These are phyloP conservation scores for Chamaenerion angustifolium DNA, from an alignment of 345 rosid species.

Conservation along the genomic window DNA sequence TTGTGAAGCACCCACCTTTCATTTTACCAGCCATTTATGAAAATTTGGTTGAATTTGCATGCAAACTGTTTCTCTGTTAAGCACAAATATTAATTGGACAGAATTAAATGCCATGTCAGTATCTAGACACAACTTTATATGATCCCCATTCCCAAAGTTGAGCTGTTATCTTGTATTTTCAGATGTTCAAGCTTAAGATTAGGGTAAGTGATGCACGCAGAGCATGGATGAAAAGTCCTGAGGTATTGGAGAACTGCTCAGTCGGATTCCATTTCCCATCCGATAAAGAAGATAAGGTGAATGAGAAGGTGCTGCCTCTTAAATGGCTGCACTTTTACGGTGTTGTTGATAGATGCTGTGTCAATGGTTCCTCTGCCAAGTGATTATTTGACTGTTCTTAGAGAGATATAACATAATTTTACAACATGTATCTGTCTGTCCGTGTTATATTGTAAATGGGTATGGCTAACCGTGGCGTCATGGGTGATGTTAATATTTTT, in stretches of 20 bases:
- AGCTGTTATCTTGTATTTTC: conserved; percentile 5
- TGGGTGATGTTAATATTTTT: no score
- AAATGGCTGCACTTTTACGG: conserved; percentile 60
- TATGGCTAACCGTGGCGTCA: no score
- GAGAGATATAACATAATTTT: background rate
- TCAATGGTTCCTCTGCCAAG: conserved; percentile 2
- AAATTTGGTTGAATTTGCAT: no score
- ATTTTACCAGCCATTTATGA: no score
- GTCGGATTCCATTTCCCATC: conserved; percentile 62
- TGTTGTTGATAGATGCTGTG: conserved; percentile 15
- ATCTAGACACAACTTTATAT: no score
- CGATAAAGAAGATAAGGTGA: conserved; percentile 16
- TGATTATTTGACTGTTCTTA: conserved; percentile 5
- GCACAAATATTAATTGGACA: no score
- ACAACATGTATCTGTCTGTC: no score
- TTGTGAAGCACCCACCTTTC: no score
- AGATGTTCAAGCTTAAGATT: conserved; percentile 69
- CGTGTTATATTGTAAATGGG: no score
- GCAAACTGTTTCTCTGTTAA: no score
- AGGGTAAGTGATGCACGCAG: conserved; percentile 63
- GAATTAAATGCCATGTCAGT: no score
- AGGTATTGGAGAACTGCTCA: conserved; percentile 62
- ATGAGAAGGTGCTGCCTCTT: conserved; percentile 48
- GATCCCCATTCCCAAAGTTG: no score
- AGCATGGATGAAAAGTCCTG: conserved; percentile 86